Percentiles rank a stretch among this genome's conserved stretches.
These are phyloP conservation scores for Lactifluus volemus DNA, from an alignment of 768 basidiomycete species.

Conservation along the genomic window DNA sequence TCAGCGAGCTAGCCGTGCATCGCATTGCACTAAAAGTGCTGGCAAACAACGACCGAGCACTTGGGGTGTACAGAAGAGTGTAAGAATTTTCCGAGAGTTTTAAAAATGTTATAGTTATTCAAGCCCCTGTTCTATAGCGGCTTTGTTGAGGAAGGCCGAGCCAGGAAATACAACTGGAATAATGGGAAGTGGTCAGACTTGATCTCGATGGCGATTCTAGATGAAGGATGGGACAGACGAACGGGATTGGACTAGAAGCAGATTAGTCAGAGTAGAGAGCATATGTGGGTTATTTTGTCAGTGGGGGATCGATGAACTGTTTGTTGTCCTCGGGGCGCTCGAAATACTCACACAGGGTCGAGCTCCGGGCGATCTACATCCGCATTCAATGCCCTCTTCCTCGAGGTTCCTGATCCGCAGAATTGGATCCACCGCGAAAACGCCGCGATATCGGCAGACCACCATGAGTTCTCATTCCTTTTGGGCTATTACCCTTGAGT, in stretches of 20 bases:
- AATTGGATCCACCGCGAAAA: conserved; percentile 45
- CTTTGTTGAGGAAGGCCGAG: conserved; percentile 3
- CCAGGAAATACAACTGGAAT: background rate
- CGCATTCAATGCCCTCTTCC: conserved; percentile 14
- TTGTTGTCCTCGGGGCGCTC: background rate
- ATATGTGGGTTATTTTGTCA: background rate
- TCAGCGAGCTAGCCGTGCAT: conserved; percentile 1
- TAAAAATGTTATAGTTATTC: background rate
- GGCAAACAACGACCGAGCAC: conserved; percentile 4
- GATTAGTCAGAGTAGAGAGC: background rate
- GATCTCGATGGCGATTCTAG: conserved; percentile 7
- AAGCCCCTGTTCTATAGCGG: background rate
- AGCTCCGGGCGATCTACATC: background rate
- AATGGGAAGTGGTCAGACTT: conserved; percentile 3
- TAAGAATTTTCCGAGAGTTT: background rate
- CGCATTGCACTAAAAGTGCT: conserved; percentile 8
- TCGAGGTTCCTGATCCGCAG: conserved; percentile 27
- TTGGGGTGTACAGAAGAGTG: conserved; percentile 14
- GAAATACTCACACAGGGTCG: background rate
- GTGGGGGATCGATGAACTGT: background rate
- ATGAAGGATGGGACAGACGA: conserved; percentile 11
- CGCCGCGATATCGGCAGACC: conserved; percentile 40
- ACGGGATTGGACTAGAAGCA: background rate
- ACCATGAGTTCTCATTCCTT: conserved; percentile 21
- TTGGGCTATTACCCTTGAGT: conserved; percentile 63